Evolutionary conservation across 768 basidiomycete species (phyloP).

Genomic region (Fomitopsis pulvina): DNA sequence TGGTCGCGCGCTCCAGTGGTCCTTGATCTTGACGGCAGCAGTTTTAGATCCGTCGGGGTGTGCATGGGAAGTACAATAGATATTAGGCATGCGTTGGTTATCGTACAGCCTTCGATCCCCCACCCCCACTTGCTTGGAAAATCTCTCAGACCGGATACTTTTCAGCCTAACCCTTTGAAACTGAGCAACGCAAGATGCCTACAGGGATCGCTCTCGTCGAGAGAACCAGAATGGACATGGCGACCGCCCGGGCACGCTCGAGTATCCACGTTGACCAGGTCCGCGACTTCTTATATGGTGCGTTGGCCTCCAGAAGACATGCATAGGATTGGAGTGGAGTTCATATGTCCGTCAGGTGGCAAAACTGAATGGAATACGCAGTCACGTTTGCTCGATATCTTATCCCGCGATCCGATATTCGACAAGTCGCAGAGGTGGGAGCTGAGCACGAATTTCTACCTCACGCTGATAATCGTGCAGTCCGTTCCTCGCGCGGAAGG

Average conservation of each 20-base stretch:
- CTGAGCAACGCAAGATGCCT: no score
- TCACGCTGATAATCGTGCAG: constrained; percentile 25
- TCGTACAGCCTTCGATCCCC: no score
- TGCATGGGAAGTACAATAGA: no score
- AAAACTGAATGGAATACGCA: constrained; percentile 43
- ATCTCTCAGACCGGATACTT: no score
- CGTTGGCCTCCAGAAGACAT: constrained; percentile 36
- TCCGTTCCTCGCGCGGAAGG: constrained; percentile 50
- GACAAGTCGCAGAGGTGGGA: constrained; percentile 50
- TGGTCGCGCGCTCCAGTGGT: no score
- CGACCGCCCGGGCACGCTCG: constrained; percentile 36
- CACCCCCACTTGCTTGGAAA: no score
- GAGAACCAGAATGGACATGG: constrained; percentile 36
- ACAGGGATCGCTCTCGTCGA: neutral
- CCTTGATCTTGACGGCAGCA: no score
- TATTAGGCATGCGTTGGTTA: no score
- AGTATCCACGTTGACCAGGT: constrained; percentile 37
- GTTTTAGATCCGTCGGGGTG: no score
- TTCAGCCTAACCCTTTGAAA: no score
- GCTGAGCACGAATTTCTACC: neutral
- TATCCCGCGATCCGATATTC: constrained; percentile 52
- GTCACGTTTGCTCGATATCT: constrained; percentile 34
- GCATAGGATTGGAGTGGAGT: neutral
- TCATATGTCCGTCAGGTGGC: constrained; percentile 34
- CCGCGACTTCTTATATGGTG: constrained; percentile 46